These are phyloP conservation scores for Logfia minima DNA, from an alignment of 129 eudicot species.

Conservation along the genomic window DNA sequence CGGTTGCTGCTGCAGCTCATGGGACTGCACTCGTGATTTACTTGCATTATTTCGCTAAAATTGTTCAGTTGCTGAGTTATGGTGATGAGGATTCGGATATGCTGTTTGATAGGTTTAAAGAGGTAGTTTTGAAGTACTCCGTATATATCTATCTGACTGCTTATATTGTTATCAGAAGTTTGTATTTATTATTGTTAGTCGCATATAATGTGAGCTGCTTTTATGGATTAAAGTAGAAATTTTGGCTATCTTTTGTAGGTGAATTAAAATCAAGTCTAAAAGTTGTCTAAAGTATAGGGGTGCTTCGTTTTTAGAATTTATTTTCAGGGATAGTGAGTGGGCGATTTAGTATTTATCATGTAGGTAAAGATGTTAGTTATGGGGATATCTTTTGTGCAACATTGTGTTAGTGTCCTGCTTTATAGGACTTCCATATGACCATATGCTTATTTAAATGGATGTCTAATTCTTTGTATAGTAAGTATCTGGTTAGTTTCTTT, in stretches of 20 bases:
- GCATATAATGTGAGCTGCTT: constrained; percentile 5
- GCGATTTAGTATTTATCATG: background rate
- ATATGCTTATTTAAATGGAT: background rate
- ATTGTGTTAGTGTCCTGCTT: background rate
- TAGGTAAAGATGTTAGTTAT: constrained; percentile 11
- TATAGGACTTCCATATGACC: background rate
- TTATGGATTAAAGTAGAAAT: constrained; percentile 1
- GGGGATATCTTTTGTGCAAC: background rate
- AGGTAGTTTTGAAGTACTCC: constrained; percentile 43
- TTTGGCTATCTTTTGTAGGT: constrained; percentile 7
- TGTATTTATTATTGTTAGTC: background rate
- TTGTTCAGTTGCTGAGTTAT: constrained; percentile 54
- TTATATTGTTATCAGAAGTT: constrained; percentile 8
- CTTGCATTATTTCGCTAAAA: constrained; percentile 93
- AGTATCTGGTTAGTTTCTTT: background rate
- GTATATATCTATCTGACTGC: background rate
- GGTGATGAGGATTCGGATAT: constrained; percentile 28
- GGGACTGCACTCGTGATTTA: constrained; percentile 97
- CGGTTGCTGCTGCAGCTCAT: constrained; percentile 95
- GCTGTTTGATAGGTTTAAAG: constrained; percentile 60
- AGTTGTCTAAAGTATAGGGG: background rate
- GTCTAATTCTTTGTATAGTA: background rate
- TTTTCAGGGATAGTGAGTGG: background rate
- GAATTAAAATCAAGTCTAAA: background rate
- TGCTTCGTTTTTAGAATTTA: background rate